phyloP scores from a whole-genome alignment of 1,284 basidiomycete genomes.

The Trichosporon coremiiforme region DNA sequence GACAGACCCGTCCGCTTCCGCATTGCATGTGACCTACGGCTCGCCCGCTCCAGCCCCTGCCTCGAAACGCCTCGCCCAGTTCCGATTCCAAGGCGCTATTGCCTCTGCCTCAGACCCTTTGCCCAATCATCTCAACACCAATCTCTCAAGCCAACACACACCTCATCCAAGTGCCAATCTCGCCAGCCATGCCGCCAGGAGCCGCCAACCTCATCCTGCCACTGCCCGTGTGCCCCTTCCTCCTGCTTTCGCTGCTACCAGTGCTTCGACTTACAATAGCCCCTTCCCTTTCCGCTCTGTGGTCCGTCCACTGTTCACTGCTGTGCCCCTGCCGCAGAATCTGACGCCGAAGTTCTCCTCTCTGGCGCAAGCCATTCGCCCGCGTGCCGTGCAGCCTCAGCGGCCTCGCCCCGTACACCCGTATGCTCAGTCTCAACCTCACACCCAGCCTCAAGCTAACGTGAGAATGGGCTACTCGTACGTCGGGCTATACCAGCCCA shows the following conservation, averaged over 20 bases:
- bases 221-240: not conserved
- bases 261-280: not conserved
- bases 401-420: not conserved
- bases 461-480: not conserved
- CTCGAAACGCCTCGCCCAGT: not conserved
- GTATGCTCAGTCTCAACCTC: not conserved
- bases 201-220: not conserved
- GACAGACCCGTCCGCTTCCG: not conserved
- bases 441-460: not conserved
- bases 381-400: not conserved
- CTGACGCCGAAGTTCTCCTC: constrained; percentile 15
- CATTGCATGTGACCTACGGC: not conserved
- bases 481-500: not conserved
- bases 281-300: not conserved
- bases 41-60: not conserved
- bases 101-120: not conserved
- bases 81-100: not conserved
- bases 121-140: not conserved
- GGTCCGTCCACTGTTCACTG: not conserved
- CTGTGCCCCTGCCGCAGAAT: not conserved
- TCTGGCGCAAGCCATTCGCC: not conserved
- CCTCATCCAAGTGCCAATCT: not conserved
- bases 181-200: not conserved
- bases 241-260: not conserved
- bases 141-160: not conserved